A percentile compares a stretch with the other conserved stretches of the same genome.
These are phyloP conservation scores for Solanum ossicruentum DNA, from an alignment of 257 asterid genomes.

Conservation along the genomic window DNA sequence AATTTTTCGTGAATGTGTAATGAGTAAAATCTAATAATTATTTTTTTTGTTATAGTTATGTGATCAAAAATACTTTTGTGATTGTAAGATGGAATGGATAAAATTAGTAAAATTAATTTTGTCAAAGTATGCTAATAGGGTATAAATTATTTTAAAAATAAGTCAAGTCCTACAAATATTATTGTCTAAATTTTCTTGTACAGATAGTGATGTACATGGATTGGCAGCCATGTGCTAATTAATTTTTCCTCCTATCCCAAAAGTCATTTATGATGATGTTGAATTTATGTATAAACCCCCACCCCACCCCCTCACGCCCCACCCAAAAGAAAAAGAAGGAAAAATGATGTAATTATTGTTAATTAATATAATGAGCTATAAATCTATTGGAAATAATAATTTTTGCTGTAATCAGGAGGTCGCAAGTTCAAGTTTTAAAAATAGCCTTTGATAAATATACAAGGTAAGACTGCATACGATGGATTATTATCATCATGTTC, in stretches of 20 bases:
- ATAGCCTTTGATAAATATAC: too few species aligned
- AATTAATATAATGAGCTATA: too few species aligned
- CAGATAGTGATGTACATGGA: background rate
- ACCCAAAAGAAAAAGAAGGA: too few species aligned
- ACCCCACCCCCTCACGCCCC: accelerated
- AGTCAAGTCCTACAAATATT: background rate
- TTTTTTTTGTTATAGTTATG: background rate
- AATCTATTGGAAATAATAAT: too few species aligned
- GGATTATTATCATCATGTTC: accelerated
- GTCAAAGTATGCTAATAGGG: background rate
- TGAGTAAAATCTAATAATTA: background rate
- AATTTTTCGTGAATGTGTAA: background rate
- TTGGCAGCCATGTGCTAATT: background rate
- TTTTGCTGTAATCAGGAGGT: too few species aligned
- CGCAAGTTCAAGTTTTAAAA: too few species aligned
- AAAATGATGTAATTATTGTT: too few species aligned
- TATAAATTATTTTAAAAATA: background rate
- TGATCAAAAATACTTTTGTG: background rate
- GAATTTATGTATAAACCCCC: background rate
- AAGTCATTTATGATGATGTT: background rate
- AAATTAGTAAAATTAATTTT: background rate
- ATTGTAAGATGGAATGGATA: background rate
- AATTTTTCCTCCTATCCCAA: background rate
- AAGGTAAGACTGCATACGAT: too few species aligned
- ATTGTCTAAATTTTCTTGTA: background rate